phyloP scores from a whole-genome alignment of 192 early-diverging fungal species.

The Backusella australiensis region DNA sequence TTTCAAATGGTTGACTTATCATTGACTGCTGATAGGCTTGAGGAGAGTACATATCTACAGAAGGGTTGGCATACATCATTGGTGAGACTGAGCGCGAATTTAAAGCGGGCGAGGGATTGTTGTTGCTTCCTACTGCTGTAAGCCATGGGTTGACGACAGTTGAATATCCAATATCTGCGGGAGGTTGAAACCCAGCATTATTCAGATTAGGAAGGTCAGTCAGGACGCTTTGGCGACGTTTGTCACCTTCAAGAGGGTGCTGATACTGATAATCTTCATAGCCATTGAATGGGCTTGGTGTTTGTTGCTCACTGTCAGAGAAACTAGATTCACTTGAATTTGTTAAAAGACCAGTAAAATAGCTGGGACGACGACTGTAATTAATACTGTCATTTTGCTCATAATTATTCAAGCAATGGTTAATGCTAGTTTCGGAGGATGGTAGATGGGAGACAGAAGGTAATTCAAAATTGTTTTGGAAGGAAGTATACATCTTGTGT shows the following conservation, averaged over 20 bases:
- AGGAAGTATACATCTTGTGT: not conserved
- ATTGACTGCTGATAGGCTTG: slow-evolving; percentile 9
- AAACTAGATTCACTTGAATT: slow-evolving; percentile 18
- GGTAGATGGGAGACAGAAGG: not conserved
- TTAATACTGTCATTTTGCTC: slow-evolving; percentile 14
- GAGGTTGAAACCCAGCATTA: not conserved
- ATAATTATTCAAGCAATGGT: not conserved
- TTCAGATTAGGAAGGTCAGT: slow-evolving; percentile 10
- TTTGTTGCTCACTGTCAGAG: slow-evolving; percentile 28
- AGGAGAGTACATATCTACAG: slow-evolving; percentile 13
- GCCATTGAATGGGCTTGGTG: slow-evolving; percentile 14
- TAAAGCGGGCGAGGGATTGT: not conserved
- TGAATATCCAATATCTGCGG: slow-evolving; percentile 8
- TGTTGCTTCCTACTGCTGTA: not conserved
- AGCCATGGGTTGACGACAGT: not conserved
- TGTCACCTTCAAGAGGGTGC: not conserved
- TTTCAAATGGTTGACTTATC: not conserved
- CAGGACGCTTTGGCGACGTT: slow-evolving; percentile 13
- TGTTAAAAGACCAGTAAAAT: slow-evolving; percentile 22
- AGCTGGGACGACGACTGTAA: slow-evolving; percentile 25
- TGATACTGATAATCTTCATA: slow-evolving; percentile 19
- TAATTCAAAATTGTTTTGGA: slow-evolving; percentile 9
- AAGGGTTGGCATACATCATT: slow-evolving; percentile 15
- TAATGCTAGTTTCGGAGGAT: not conserved
- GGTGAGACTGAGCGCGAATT: slow-evolving; percentile 12